These are phyloP conservation scores for Physcia stellaris DNA, from an alignment of 495 filamentous ascomycete species.

Conservation along the genomic window DNA sequence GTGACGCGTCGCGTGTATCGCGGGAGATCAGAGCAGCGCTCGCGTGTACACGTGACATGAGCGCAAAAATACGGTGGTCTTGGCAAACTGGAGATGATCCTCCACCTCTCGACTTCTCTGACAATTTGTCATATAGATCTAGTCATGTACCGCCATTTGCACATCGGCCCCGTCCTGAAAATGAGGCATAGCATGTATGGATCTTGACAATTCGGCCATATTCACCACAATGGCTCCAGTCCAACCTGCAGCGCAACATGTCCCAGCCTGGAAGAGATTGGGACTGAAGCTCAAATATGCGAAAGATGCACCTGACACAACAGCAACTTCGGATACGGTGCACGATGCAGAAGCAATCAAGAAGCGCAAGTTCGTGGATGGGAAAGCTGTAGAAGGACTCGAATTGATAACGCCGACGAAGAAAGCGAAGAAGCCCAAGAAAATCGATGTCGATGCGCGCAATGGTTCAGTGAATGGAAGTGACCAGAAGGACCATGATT, in stretches of 20 bases:
- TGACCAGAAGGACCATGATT: slow-evolving; percentile 1
- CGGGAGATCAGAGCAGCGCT: no score
- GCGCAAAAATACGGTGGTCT: no score
- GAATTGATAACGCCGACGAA: slow-evolving; percentile 1
- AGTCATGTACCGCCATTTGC: no score
- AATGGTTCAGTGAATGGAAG: not conserved
- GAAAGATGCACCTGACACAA: slow-evolving; percentile 27
- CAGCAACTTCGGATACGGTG: slow-evolving; percentile 2
- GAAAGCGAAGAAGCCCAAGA: slow-evolving; percentile 2
- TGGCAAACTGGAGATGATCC: no score
- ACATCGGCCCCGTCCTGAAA: no score
- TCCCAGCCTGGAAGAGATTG: slow-evolving; percentile 67
- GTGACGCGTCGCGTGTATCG: no score
- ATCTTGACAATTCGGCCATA: no score
- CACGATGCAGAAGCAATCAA: slow-evolving; percentile 1
- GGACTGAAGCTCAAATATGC: slow-evolving; percentile 60
- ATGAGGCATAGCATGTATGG: no score
- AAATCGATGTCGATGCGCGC: slow-evolving; percentile 5
- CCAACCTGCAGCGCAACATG: slow-evolving; percentile 24
- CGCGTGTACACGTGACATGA: no score
- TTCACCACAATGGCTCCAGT: slow-evolving; percentile 13
- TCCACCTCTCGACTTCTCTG: no score
- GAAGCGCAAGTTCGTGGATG: slow-evolving; percentile 14
- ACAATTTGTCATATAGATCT: no score
- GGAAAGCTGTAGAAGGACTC: slow-evolving; percentile 8